Evolutionary conservation across 2,329 filamentous ascomycete species (phyloP).

Genomic region (Verticillium zaregamsianum): DNA sequence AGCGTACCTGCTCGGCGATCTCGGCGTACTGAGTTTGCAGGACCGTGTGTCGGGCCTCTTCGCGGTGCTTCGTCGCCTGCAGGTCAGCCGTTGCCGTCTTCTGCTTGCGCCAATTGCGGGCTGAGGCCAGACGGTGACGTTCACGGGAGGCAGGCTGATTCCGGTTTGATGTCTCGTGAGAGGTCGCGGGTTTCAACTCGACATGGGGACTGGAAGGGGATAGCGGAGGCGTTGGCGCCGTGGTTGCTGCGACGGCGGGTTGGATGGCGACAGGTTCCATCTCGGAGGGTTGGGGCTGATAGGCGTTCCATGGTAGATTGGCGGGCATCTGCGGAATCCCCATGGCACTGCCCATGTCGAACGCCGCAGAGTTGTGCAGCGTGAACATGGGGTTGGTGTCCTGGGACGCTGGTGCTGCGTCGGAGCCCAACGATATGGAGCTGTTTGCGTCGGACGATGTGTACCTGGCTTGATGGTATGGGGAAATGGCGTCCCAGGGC

Average conservation of each 20-base stretch:
- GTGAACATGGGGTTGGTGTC: background rate
- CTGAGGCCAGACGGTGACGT: slow-evolving; percentile 8
- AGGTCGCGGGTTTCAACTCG: background rate
- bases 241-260: background rate
- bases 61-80: background rate
- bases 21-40: slow-evolving; percentile 2
- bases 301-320: background rate
- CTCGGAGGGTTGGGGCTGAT: background rate
- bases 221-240: background rate
- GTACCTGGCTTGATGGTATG: background rate
- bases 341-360: background rate
- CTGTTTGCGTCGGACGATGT: background rate
- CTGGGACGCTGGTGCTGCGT: background rate
- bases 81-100: slow-evolving; percentile 6
- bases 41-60: slow-evolving; percentile 2
- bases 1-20: slow-evolving; percentile 2
- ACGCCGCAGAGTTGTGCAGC: background rate
- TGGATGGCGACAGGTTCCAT: background rate
- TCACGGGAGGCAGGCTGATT: background rate
- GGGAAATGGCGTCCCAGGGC: background rate
- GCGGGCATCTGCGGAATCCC: background rate
- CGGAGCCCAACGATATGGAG: background rate
- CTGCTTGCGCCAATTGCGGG: slow-evolving; percentile 10
- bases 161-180: background rate
- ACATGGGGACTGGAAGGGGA: background rate